phyloP scores from a whole-genome alignment of 805 yeast species.

The Myxozyma nipponensis region DNA sequence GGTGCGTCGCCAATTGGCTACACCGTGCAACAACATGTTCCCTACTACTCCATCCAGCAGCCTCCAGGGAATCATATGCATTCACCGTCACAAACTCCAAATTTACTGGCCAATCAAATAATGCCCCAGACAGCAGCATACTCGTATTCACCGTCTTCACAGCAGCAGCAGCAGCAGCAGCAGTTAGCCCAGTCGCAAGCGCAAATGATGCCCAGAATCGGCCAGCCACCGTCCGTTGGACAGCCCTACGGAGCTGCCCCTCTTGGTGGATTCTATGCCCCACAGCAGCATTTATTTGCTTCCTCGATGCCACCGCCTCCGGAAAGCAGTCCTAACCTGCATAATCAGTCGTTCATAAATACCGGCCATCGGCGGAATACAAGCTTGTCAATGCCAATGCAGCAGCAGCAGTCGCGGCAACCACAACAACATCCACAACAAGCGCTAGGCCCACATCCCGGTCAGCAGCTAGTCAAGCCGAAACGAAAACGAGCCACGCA shows the following conservation, averaged over 20 bases:
- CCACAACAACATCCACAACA: neutral
- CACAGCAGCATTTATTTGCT: too few relatives aligned
- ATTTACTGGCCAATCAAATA: neutral
- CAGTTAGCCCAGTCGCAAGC: neutral
- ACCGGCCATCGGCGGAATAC: neutral
- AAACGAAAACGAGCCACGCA: constrained; percentile 74
- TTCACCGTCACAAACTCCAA: neutral
- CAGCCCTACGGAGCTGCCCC: too few relatives aligned
- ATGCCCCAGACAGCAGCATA: neutral
- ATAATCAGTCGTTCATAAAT: too few relatives aligned
- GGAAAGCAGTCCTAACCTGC: too few relatives aligned
- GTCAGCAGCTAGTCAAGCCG: constrained; percentile 33
- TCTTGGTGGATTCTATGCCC: too few relatives aligned
- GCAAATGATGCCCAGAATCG: neutral
- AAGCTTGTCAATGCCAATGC: neutral
- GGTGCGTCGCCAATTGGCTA: neutral
- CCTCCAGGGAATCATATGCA: neutral
- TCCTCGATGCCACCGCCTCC: too few relatives aligned
- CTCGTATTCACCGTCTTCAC: constrained; percentile 3
- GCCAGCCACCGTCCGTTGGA: too few relatives aligned
- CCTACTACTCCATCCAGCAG: neutral
- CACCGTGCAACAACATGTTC: neutral
- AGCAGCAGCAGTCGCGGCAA: constrained; percentile 1
- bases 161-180: neutral
- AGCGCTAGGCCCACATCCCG: neutral